Evolutionary conservation across 1,284 basidiomycete species (phyloP).

Genomic region (Heterobasidion parviporum): DNA sequence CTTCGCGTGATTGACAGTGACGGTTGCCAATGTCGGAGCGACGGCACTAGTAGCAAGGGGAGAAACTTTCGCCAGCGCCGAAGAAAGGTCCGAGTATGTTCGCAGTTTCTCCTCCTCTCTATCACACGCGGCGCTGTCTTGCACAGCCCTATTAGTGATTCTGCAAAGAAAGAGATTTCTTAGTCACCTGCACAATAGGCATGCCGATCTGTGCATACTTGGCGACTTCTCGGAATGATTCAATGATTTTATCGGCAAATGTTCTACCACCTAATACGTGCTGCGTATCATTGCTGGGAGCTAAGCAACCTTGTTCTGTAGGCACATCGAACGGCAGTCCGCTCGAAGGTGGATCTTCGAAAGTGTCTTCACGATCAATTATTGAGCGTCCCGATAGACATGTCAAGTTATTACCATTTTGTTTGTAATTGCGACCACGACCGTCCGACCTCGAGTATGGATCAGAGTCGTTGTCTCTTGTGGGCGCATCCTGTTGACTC

Average conservation of each 20-base stretch:
- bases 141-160: slow-evolving; percentile 33
- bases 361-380: not conserved
- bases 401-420: not conserved
- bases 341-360: not conserved
- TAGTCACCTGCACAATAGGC: too few relatives aligned
- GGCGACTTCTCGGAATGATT: slow-evolving; percentile 28
- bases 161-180: slow-evolving; percentile 17
- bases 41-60: slow-evolving; percentile 30
- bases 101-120: slow-evolving; percentile 33
- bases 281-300: not conserved
- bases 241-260: slow-evolving; percentile 6
- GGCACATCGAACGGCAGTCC: not conserved
- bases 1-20: slow-evolving; percentile 32
- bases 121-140: slow-evolving; percentile 31
- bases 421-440: not conserved
- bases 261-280: not conserved
- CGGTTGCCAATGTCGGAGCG: slow-evolving; percentile 34
- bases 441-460: not conserved
- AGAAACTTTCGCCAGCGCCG: slow-evolving; percentile 35
- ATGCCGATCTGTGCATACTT: slow-evolving; percentile 22
- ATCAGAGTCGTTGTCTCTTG: not conserved
- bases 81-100: slow-evolving; percentile 38
- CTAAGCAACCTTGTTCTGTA: not conserved
- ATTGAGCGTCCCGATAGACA: not conserved
- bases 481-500: not conserved